phyloP scores from a whole-genome alignment of 2,329 filamentous ascomycete genomes.

The Pyricularia sp. region DNA sequence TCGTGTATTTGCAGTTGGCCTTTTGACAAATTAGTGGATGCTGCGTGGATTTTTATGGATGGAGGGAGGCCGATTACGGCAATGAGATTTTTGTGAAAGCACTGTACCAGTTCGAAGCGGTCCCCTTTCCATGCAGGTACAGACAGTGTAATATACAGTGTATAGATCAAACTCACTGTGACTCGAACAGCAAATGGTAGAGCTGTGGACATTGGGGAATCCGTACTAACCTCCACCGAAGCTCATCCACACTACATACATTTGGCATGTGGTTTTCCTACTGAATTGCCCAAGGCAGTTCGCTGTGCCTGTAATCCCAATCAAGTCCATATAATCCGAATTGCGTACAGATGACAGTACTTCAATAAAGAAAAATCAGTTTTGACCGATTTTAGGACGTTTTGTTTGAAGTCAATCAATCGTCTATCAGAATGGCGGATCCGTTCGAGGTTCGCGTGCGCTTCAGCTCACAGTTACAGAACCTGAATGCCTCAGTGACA shows the following conservation, averaged over 20 bases:
- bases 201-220: not conserved
- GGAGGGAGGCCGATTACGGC: not conserved
- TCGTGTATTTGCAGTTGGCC: not conserved
- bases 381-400: not conserved
- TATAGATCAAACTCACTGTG: not conserved
- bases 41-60: not conserved
- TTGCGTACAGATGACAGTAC: not conserved
- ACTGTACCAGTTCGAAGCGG: not conserved
- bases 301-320: not conserved
- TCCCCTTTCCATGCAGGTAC: not conserved
- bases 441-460: conserved; percentile 98
- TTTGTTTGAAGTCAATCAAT: not conserved
- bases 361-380: not conserved
- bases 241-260: not conserved
- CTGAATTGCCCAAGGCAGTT: not conserved
- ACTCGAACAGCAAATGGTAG: not conserved
- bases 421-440: conserved; percentile 42
- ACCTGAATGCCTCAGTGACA: conserved; percentile 79
- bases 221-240: not conserved
- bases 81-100: not conserved
- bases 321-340: not conserved
- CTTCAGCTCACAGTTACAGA: conserved; percentile 81
- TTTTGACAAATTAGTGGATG: not conserved
- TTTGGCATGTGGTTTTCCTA: not conserved
- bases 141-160: not conserved